phyloP scores from a whole-genome alignment of 2,329 filamentous ascomycete species.

The Fusarium graminum region DNA sequence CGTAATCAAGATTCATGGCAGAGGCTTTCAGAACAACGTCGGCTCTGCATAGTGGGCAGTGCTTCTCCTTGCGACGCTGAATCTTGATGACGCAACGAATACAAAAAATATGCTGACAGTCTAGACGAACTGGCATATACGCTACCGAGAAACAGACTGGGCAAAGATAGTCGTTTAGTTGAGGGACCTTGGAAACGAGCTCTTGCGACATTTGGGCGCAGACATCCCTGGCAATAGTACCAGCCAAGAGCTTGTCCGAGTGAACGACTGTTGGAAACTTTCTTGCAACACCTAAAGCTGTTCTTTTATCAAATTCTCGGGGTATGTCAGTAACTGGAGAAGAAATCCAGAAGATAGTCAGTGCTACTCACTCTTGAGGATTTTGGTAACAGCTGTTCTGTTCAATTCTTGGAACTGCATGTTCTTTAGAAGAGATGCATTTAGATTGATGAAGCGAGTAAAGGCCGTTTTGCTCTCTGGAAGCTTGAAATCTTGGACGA shows the following conservation, averaged over 20 bases:
- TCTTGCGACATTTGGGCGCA: slow-evolving; percentile 80
- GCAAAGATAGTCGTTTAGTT: slow-evolving; percentile 86
- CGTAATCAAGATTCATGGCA: slow-evolving; percentile 75
- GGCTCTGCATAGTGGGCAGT: slow-evolving; percentile 82
- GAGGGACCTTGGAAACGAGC: slow-evolving; percentile 79
- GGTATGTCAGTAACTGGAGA: slow-evolving; percentile 50
- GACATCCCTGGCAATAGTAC: slow-evolving; percentile 79
- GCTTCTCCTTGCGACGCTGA: slow-evolving; percentile 75
- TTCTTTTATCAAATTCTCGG: slow-evolving; percentile 87
- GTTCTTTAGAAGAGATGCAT: slow-evolving; percentile 80
- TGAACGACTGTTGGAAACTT: slow-evolving; percentile 71
- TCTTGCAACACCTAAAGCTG: slow-evolving; percentile 76
- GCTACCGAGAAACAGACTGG: slow-evolving; percentile 83
- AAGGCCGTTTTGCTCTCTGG: slow-evolving; percentile 74
- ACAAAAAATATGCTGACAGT: slow-evolving; percentile 83
- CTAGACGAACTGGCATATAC: slow-evolving; percentile 84
- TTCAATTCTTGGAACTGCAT: slow-evolving; percentile 90
- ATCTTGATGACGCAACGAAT: slow-evolving; percentile 86
- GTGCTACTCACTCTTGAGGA: slow-evolving; percentile 77
- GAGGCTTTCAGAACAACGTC: slow-evolving; percentile 79
- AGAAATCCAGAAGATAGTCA: neutral
- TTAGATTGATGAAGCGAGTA: slow-evolving; percentile 77
- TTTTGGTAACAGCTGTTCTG: slow-evolving; percentile 80
- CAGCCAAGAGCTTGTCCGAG: slow-evolving; percentile 71
- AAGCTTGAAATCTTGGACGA: slow-evolving; percentile 74